phyloP scores from a whole-genome alignment of 1,284 basidiomycete species.

The Chalciporus sp. region DNA sequence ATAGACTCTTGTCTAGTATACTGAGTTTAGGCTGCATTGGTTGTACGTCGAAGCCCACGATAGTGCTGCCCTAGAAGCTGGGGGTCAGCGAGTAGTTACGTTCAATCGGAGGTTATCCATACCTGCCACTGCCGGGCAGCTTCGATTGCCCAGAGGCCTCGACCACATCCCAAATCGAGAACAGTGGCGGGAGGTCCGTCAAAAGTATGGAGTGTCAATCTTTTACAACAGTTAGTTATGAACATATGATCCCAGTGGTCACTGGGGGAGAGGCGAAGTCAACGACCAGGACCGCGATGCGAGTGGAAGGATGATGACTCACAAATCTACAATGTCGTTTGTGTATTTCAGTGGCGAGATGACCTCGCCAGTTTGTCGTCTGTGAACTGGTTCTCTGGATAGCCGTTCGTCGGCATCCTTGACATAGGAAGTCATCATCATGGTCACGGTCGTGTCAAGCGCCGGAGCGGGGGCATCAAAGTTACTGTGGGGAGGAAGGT shows the following conservation, averaged over 20 bases:
- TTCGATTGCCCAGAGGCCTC: slow-evolving; percentile 73
- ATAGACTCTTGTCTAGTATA: slow-evolving; percentile 40
- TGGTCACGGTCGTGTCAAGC: slow-evolving; percentile 28
- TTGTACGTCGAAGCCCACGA: slow-evolving; percentile 63
- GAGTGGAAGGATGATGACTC: slow-evolving; percentile 24
- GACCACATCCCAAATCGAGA: slow-evolving; percentile 81
- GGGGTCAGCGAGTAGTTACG: slow-evolving; percentile 8
- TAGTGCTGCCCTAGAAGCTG: slow-evolving; percentile 46
- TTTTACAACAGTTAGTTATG: slow-evolving; percentile 47
- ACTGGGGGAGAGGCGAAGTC: slow-evolving; percentile 36
- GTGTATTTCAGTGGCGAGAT: slow-evolving; percentile 57
- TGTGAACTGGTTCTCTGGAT: slow-evolving; percentile 41
- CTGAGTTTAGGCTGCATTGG: slow-evolving; percentile 58
- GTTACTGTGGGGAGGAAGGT: slow-evolving; percentile 8
- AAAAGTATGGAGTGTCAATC: slow-evolving; percentile 57
- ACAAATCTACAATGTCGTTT: slow-evolving; percentile 56
- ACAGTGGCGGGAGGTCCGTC: slow-evolving; percentile 51
- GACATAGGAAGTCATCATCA: slow-evolving; percentile 35
- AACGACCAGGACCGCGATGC: not conserved
- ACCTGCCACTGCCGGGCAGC: slow-evolving; percentile 69
- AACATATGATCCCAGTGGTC: slow-evolving; percentile 73
- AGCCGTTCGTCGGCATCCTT: slow-evolving; percentile 51
- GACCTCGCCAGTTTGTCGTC: slow-evolving; percentile 48
- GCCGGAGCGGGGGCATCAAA: slow-evolving; percentile 22
- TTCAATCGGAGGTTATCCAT: slow-evolving; percentile 24